Percentiles rank a stretch among this genome's conserved stretches.
Conservation (phyloP, 2,329 filamentous ascomycete genomes). For the Hymenoscyphus occultus region DNA sequence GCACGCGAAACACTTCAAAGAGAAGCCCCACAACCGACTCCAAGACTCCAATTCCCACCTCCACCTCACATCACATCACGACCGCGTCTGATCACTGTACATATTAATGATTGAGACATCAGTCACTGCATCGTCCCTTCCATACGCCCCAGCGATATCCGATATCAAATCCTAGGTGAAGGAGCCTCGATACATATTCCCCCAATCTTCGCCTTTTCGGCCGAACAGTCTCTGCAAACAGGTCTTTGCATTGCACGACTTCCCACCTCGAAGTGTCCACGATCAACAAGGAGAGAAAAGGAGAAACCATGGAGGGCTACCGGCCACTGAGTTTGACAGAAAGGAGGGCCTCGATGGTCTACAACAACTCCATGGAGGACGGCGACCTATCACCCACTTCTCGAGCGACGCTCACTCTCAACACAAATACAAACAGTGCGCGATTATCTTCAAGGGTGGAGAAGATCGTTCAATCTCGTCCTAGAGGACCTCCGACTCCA, state of each 20-base stretch:
- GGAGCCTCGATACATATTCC: not conserved
- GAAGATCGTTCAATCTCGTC: conserved; percentile 51
- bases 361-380: conserved; percentile 46
- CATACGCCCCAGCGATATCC: not conserved
- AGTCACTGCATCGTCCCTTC: not conserved
- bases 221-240: not conserved
- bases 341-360: conserved; percentile 55
- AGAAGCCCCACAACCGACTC: not conserved
- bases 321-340: conserved; percentile 59
- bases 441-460: conserved; percentile 44
- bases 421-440: conserved; percentile 41
- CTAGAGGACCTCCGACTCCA: conserved; percentile 61
- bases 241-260: not conserved
- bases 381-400: conserved; percentile 33
- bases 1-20: not conserved
- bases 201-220: not conserved
- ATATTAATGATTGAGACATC: not conserved
- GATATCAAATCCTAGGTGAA: not conserved
- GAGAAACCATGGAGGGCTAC: conserved; percentile 33
- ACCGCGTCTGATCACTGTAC: not conserved
- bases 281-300: not conserved
- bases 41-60: not conserved
- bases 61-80: not conserved
- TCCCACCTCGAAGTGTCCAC: not conserved
- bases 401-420: conserved; percentile 45